Conservation (phyloP, 805 yeast genomes). For the Metschnikowia shivogae region DNA sequence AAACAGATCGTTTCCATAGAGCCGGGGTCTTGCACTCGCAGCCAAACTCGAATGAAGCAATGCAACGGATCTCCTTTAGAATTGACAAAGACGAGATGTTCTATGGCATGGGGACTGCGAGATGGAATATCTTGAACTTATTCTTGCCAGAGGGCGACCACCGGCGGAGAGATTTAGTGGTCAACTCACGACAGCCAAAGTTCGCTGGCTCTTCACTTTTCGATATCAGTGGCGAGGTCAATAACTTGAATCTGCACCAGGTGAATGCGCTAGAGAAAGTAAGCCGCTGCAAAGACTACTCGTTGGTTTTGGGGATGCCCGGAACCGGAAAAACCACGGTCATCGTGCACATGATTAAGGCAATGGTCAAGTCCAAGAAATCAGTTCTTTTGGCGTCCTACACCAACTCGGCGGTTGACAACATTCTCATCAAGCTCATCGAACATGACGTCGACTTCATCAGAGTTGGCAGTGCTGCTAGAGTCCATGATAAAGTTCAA, state of each 20-base stretch:
- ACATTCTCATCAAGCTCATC: conserved; percentile 71
- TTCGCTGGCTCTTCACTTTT: conserved; percentile 28
- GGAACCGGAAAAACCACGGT: conserved; percentile 96
- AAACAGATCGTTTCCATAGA: conserved; percentile 37
- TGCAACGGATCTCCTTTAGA: conserved; percentile 40
- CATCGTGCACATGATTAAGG: conserved; percentile 67
- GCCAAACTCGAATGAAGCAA: background rate
- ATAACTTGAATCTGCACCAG: conserved; percentile 67
- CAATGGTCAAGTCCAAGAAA: conserved; percentile 56
- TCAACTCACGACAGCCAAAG: conserved; percentile 49
- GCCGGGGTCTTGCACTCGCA: conserved; percentile 17
- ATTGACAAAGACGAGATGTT: conserved; percentile 78
- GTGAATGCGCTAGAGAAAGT: conserved; percentile 61
- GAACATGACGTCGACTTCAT: conserved; percentile 42
- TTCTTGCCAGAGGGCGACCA: conserved; percentile 51
- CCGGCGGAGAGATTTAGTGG: conserved; percentile 45
- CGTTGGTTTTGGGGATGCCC: conserved; percentile 92
- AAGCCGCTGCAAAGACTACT: conserved; percentile 64
- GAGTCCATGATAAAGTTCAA: conserved; percentile 60
- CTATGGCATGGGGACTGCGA: conserved; percentile 68
- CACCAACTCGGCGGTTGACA: conserved; percentile 96
- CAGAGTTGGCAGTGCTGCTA: conserved; percentile 59
- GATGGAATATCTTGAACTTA: conserved; percentile 70
- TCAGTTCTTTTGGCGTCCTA: conserved; percentile 77
- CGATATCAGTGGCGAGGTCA: conserved; percentile 10